These are phyloP conservation scores for Auriculariales sp. DNA, from an alignment of 768 basidiomycete genomes.

Conservation along the genomic window DNA sequence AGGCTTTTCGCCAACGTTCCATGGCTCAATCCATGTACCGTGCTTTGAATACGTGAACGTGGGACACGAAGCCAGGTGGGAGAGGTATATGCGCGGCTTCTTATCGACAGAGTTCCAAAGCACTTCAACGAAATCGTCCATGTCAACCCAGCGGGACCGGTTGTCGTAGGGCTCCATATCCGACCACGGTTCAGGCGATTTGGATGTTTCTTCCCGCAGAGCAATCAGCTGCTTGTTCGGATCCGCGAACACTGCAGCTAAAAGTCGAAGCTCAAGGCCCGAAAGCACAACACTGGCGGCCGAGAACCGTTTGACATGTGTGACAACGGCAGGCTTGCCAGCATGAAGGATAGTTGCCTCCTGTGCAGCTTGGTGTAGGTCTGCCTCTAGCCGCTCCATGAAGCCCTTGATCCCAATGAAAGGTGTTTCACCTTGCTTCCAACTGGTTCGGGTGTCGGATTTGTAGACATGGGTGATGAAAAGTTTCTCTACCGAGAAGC, in stretches of 20 bases:
- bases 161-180: conserved; percentile 11
- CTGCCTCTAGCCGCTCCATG: conserved; percentile 69
- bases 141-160: conserved; percentile 59
- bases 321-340: conserved; percentile 22
- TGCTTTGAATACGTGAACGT: conserved; percentile 71
- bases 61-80: conserved; percentile 66
- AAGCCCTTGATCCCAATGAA: conserved; percentile 79
- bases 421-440: conserved; percentile 63
- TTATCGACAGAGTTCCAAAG: conserved; percentile 41
- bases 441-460: conserved; percentile 66
- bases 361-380: conserved; percentile 85
- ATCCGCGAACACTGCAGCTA: conserved; percentile 67
- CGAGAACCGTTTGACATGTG: conserved; percentile 73
- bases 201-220: conserved; percentile 16
- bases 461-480: conserved; percentile 81
- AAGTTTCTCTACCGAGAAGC: conserved; percentile 58
- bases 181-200: neutral
- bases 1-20: conserved; percentile 2
- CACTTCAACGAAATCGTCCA: conserved; percentile 71
- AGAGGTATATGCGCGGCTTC: conserved; percentile 47
- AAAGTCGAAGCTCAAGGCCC: conserved; percentile 58
- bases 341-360: conserved; percentile 38
- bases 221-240: conserved; percentile 47
- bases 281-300: conserved; percentile 74
- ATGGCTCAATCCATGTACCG: conserved; percentile 11